phyloP scores from a whole-genome alignment of 768 basidiomycete genomes.

The Tephrocybe sp. region DNA sequence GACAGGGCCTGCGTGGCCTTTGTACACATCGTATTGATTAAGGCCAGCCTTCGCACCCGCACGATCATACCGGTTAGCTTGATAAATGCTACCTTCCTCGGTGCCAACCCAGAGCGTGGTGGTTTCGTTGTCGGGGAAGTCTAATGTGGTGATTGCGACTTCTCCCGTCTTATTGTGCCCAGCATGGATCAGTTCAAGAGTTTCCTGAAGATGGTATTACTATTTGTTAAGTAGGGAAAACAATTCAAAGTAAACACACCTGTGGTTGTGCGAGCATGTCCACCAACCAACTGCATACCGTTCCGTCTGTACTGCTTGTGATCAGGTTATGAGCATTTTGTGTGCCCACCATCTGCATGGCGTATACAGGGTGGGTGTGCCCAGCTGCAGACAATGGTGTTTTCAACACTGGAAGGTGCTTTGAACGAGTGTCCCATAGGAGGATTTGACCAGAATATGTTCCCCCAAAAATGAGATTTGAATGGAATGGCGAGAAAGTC shows the following conservation, averaged over 20 bases:
- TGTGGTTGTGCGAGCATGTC: slow-evolving; percentile 99
- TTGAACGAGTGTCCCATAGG: slow-evolving; percentile 97
- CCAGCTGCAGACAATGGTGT: slow-evolving; percentile 95
- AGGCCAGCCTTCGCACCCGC: slow-evolving; percentile 96
- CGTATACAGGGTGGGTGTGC: slow-evolving; percentile 98
- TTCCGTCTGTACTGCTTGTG: slow-evolving; percentile 95
- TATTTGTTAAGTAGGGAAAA: not conserved
- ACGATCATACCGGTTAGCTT: slow-evolving; percentile 95
- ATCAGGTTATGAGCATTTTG: slow-evolving; percentile 98
- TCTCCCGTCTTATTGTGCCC: slow-evolving; percentile 97
- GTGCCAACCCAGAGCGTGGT: slow-evolving; percentile 98
- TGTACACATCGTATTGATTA: slow-evolving; percentile 90
- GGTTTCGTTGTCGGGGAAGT: slow-evolving; percentile 95
- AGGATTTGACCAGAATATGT: slow-evolving; percentile 99
- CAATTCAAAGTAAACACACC: slow-evolving; percentile 36
- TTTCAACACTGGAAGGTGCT: slow-evolving; percentile 93
- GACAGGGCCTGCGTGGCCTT: slow-evolving; percentile 89
- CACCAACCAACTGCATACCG: slow-evolving; percentile 95
- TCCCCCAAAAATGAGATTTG: slow-evolving; percentile 95
- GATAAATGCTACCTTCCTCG: slow-evolving; percentile 96
- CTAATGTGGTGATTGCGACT: slow-evolving; percentile 89
- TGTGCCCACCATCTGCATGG: slow-evolving; percentile 97
- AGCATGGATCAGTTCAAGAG: slow-evolving; percentile 82
- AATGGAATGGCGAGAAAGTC: slow-evolving; percentile 96
- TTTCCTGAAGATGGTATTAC: slow-evolving; percentile 59